Evolutionary conservation across 768 basidiomycete genomes (phyloP).

Genomic region (Filobasidium floriforme): DNA sequence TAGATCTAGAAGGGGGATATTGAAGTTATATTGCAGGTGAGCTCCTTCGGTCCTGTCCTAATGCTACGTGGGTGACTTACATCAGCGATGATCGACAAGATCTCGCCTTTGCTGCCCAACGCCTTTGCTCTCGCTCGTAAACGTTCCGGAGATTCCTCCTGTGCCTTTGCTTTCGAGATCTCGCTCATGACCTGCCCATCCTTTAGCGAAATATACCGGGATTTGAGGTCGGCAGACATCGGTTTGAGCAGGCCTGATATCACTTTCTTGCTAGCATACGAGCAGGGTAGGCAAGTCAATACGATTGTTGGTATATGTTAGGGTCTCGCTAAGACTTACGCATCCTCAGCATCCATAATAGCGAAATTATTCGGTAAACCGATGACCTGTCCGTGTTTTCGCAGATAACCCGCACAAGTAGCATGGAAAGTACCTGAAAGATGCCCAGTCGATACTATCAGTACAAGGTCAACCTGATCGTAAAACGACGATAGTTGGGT

Average conservation of each 20-base stretch:
- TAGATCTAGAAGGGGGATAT: too few relatives aligned
- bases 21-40: too few relatives aligned
- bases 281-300: not conserved
- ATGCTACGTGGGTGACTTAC: slow-evolving; percentile 26
- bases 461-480: slow-evolving; percentile 8
- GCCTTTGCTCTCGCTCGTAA: slow-evolving; percentile 41
- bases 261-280: slow-evolving; percentile 57
- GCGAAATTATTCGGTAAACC: slow-evolving; percentile 67
- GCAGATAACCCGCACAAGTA: slow-evolving; percentile 63
- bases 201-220: slow-evolving; percentile 51
- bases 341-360: slow-evolving; percentile 72
- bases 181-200: slow-evolving; percentile 53
- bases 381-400: slow-evolving; percentile 57
- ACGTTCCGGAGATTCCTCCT: slow-evolving; percentile 55
- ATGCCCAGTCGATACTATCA: slow-evolving; percentile 31
- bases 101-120: slow-evolving; percentile 29
- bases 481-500: not conserved
- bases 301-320: slow-evolving; percentile 16
- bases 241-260: slow-evolving; percentile 56
- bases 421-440: slow-evolving; percentile 70
- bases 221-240: slow-evolving; percentile 51
- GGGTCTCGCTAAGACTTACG: slow-evolving; percentile 48
- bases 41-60: too few relatives aligned
- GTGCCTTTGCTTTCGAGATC: slow-evolving; percentile 67
- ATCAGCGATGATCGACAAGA: slow-evolving; percentile 35